A percentile compares a stretch with the other conserved stretches of the same genome.
Evolutionary conservation across 106 monocot genomes (phyloP).

Genomic region (Dendrobium huoshanense): DNA sequence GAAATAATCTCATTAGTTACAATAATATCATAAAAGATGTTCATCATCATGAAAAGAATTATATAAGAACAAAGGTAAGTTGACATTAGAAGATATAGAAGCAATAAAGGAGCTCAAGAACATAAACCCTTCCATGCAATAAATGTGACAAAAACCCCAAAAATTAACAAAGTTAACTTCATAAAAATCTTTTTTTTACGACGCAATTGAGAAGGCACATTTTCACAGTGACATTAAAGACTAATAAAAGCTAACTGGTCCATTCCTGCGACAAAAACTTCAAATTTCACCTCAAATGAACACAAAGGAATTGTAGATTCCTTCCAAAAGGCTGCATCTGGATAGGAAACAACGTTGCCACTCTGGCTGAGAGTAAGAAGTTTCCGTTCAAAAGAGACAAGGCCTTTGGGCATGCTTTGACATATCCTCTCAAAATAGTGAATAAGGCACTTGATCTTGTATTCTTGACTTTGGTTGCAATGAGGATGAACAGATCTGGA

Average conservation of each 20-base stretch:
- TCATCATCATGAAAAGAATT: background rate
- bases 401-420: slow-evolving; percentile 40
- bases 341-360: slow-evolving; percentile 32
- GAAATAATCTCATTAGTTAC: background rate
- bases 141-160: background rate
- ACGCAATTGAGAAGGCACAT: background rate
- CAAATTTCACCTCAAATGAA: slow-evolving; percentile 54
- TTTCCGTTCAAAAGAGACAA: slow-evolving; percentile 81
- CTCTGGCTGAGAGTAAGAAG: slow-evolving; percentile 40
- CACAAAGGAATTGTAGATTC: slow-evolving; percentile 60
- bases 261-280: background rate
- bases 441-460: slow-evolving; percentile 79
- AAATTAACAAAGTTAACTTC: background rate
- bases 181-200: background rate
- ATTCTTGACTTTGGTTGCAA: slow-evolving; percentile 57
- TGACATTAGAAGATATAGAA: background rate
- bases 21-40: background rate
- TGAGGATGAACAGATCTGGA: slow-evolving; percentile 48
- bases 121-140: background rate
- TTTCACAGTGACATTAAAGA: background rate
- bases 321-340: slow-evolving; percentile 48
- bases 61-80: background rate
- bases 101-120: background rate
- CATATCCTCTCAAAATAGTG: slow-evolving; percentile 86
- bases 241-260: background rate